Percentiles rank a stretch among this genome's conserved stretches.
phyloP scores from a whole-genome alignment of 2,329 filamentous ascomycete species.

The Fusarium avenaceum region DNA sequence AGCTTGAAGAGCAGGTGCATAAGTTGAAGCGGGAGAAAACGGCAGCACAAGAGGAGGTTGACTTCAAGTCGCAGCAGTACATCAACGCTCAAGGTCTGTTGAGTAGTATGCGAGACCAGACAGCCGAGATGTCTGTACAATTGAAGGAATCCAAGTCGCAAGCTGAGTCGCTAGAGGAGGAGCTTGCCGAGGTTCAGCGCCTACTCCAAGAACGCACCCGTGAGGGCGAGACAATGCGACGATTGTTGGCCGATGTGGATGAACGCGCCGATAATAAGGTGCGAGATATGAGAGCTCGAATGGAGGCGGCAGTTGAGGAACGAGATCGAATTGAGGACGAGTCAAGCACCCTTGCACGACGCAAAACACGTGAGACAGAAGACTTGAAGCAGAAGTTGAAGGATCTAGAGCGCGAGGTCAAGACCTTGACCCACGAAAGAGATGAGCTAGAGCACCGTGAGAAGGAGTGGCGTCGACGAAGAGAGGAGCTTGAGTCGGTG shows the following conservation, averaged over 20 bases:
- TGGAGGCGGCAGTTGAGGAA: slow-evolving; percentile 94
- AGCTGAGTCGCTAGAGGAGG: slow-evolving; percentile 90
- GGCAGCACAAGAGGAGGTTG: slow-evolving; percentile 80
- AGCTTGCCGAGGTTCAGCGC: slow-evolving; percentile 88
- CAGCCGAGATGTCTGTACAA: slow-evolving; percentile 87
- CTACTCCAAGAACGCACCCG: slow-evolving; percentile 88
- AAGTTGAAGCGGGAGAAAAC: slow-evolving; percentile 77
- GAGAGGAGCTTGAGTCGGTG: slow-evolving; percentile 80
- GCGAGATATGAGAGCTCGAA: slow-evolving; percentile 87
- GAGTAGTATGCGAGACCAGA: slow-evolving; percentile 93
- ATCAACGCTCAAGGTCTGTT: slow-evolving; percentile 86
- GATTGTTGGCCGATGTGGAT: slow-evolving; percentile 88
- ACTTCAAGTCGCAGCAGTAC: slow-evolving; percentile 88
- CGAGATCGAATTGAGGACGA: slow-evolving; percentile 94
- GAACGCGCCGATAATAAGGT: slow-evolving; percentile 83
- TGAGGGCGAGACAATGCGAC: slow-evolving; percentile 94
- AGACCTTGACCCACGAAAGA: slow-evolving; percentile 78
- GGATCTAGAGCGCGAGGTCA: slow-evolving; percentile 83
- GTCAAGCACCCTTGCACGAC: slow-evolving; percentile 80
- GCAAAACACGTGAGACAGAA: slow-evolving; percentile 85
- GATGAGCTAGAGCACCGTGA: slow-evolving; percentile 82
- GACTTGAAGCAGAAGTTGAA: slow-evolving; percentile 84
- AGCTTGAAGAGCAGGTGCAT: slow-evolving; percentile 80
- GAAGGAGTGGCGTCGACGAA: slow-evolving; percentile 78
- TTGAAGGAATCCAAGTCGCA: slow-evolving; percentile 89